Percentiles rank a stretch among this genome's conserved stretches.
Evolutionary conservation across 208 protist species (phyloP).

Genomic region (Naegleria fowleri): DNA sequence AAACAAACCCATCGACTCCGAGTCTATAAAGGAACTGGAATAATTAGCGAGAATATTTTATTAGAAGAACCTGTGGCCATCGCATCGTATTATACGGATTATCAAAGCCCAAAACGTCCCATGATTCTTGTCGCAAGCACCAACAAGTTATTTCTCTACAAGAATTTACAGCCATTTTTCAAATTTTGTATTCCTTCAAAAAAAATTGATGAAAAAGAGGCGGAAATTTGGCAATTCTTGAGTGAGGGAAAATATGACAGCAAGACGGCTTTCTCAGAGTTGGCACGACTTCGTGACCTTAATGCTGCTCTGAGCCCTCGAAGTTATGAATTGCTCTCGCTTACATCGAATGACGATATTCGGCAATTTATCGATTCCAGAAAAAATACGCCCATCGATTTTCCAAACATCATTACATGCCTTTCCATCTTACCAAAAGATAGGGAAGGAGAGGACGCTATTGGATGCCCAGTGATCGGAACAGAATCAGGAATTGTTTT

Average conservation of each 20-base stretch:
- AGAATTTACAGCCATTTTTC: conserved; percentile 74
- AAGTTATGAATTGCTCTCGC: background rate
- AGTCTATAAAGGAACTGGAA: conserved; percentile 54
- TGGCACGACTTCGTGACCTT: background rate
- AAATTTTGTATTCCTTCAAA: conserved; percentile 73
- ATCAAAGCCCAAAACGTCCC: conserved; percentile 50
- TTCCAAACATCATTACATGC: conserved; percentile 59
- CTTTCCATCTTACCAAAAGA: conserved; percentile 66
- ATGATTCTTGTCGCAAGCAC: conserved; percentile 74
- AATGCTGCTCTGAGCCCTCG: background rate
- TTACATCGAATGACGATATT: background rate
- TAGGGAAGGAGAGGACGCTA: conserved; percentile 52
- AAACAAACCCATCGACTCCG: background rate
- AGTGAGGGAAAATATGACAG: background rate
- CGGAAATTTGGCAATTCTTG: conserved; percentile 32
- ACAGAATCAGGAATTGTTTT: conserved; percentile 73
- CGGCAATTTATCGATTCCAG: background rate
- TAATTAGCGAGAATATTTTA: conserved; percentile 67
- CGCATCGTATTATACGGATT: conserved; percentile 66
- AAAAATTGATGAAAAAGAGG: background rate
- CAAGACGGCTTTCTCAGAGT: background rate
- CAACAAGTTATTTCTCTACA: conserved; percentile 79
- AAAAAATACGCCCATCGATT: conserved; percentile 27
- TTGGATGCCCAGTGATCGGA: conserved; percentile 74
- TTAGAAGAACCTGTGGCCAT: conserved; percentile 73